Percentiles rank a stretch among this genome's conserved stretches.
phyloP scores from a whole-genome alignment of 345 rosid genomes.

The Xanthoceras sorbifolium region DNA sequence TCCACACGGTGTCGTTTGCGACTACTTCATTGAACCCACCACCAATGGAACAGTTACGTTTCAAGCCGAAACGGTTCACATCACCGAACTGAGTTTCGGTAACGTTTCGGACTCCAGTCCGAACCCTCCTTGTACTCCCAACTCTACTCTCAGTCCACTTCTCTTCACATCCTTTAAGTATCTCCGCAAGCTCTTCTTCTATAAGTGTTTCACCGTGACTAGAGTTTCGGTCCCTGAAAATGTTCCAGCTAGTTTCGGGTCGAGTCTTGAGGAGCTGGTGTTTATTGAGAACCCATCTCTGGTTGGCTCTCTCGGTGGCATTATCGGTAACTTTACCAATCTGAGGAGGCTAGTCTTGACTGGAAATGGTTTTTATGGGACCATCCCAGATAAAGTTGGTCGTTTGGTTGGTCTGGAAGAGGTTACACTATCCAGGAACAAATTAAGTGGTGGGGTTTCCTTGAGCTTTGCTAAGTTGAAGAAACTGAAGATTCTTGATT shows the following conservation, averaged over 20 bases:
- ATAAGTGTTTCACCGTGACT: slow-evolving; percentile 54
- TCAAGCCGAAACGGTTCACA: slow-evolving; percentile 35
- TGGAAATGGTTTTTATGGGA: slow-evolving; percentile 60
- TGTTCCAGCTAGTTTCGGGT: slow-evolving; percentile 38
- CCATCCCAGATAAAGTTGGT: slow-evolving; percentile 39
- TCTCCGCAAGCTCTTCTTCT: slow-evolving; percentile 66
- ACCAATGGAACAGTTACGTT: slow-evolving; percentile 17
- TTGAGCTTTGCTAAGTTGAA: slow-evolving; percentile 33
- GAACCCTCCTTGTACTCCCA: slow-evolving; percentile 60
- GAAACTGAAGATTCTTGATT: slow-evolving; percentile 49
- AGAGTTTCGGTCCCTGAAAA: slow-evolving; percentile 35
- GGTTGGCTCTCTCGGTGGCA: slow-evolving; percentile 38
- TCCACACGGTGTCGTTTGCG: slow-evolving; percentile 71
- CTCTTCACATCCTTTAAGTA: slow-evolving; percentile 51
- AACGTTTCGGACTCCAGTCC: slow-evolving; percentile 60
- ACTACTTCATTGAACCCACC: slow-evolving; percentile 32
- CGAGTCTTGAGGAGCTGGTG: slow-evolving; percentile 56
- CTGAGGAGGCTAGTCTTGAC: slow-evolving; percentile 51
- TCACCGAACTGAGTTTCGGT: slow-evolving; percentile 63
- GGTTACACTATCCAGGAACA: slow-evolving; percentile 58
- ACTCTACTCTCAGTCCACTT: slow-evolving; percentile 55
- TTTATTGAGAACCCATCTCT: slow-evolving; percentile 59
- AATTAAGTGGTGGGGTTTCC: slow-evolving; percentile 45
- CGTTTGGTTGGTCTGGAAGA: slow-evolving; percentile 50
- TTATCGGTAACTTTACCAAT: slow-evolving; percentile 42